phyloP scores from a whole-genome alignment of 2,329 filamentous ascomycete genomes.

The Gaeumannomyces tritici region DNA sequence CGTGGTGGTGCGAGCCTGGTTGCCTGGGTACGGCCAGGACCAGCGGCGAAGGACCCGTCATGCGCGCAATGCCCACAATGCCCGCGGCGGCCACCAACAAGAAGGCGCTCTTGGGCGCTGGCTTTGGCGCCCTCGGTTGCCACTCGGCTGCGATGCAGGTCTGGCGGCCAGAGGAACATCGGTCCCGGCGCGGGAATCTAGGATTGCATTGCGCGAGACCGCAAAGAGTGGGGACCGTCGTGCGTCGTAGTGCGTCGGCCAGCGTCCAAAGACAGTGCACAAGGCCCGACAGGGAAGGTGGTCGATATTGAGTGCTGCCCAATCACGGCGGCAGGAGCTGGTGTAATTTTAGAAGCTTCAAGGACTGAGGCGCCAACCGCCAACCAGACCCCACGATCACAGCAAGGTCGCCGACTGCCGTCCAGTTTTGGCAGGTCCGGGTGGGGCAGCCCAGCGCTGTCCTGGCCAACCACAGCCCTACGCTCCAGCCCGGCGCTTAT shows the following conservation, averaged over 20 bases:
- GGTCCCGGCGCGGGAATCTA: neutral
- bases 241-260: neutral
- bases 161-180: neutral
- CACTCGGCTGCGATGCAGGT: neutral
- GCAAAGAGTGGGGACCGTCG: neutral
- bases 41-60: neutral
- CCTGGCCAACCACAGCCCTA: neutral
- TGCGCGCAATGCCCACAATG: neutral
- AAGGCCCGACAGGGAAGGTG: neutral
- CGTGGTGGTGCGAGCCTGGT: neutral
- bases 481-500: neutral
- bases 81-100: neutral
- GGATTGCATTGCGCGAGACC: neutral
- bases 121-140: neutral
- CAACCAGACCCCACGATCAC: neutral
- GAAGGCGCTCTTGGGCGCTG: neutral
- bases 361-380: neutral
- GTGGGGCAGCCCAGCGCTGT: neutral
- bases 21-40: too few relatives aligned
- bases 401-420: neutral
- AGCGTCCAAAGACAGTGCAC: neutral
- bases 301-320: neutral
- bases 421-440: neutral
- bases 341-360: neutral
- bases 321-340: neutral